These are phyloP conservation scores for Calophaca sinica DNA, from an alignment of 306 rosid species.

Conservation along the genomic window DNA sequence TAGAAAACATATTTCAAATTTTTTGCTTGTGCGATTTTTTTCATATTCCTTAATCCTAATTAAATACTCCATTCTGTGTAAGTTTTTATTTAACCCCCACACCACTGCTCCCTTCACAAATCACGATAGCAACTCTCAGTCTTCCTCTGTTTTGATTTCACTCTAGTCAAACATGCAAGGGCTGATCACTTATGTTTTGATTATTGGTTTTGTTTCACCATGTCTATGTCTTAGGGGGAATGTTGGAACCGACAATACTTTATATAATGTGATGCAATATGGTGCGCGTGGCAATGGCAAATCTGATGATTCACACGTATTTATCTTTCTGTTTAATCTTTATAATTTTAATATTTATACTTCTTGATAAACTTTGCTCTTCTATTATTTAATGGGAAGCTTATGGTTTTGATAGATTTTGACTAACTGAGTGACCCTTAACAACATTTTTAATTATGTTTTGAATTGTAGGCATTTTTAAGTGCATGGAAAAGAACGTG, in stretches of 20 bases:
- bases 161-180: slow-evolving; percentile 4
- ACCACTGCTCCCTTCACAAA: background rate
- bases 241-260: background rate
- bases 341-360: too few relatives aligned
- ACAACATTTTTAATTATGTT: background rate
- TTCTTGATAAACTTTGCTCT: too few relatives aligned
- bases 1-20: too few relatives aligned
- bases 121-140: background rate
- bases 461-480: slow-evolving; percentile 29
- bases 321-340: background rate
- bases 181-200: background rate
- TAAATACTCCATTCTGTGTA: too few relatives aligned
- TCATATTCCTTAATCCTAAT: too few relatives aligned
- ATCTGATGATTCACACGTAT: slow-evolving; percentile 33
- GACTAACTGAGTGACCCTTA: background rate
- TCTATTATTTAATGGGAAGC: too few relatives aligned
- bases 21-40: too few relatives aligned
- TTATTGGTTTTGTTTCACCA: slow-evolving; percentile 28
- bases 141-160: background rate
- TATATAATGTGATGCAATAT: slow-evolving; percentile 14
- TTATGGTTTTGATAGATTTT: background rate
- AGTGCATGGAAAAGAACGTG: slow-evolving; percentile 25
- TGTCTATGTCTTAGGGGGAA: background rate
- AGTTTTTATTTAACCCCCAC: background rate
- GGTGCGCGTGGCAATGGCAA: slow-evolving; percentile 40